Base-by-base conservation (phyloP, 495 filamentous ascomycete genomes). In the Stereocaulon alpinum region DNA sequence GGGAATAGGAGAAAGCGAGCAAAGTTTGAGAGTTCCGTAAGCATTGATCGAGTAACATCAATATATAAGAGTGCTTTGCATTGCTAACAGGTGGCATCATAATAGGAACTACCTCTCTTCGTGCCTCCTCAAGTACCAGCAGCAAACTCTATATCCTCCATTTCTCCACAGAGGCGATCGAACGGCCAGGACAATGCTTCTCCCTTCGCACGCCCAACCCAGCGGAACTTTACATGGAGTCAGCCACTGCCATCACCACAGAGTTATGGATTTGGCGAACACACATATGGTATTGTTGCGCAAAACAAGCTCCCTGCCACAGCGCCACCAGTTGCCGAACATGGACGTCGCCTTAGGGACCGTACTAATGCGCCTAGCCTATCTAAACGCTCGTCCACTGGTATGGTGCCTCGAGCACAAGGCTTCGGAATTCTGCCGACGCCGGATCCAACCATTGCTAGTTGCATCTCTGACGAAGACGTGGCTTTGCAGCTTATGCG, bases 11-110 rank as follows among this genome's bases (percentile, higher is more conserved):
- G 93, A 63, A 96, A 98, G 78, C 83, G 89, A 68, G 88, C 93
- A 62, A 96, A 96, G 75, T 98, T 98, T 70, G 90, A 95, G 64
- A 96, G 91, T 73, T 95, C 91, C 64, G 91, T 96, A 81, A 83
- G 90, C 79, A 32, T 60, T 60, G 7, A 49, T n/a, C 55, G 37
- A 17, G 40, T 60, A 24, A 68, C 60, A 63, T 17, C 47, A 61
- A 63, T 52, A 50, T 64, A 61, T 65, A 41, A 11, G 27, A 45
- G 9, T 24, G 47, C 45, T 57, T 37, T 45, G 6, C 32, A 44
- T 10, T 32, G 49, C 57, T 60, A 34, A 61, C 58, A 40, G 41
- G 6, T 45, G 37, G 43, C 58, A 61, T 63, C 59, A 66, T 59
- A 64, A 61, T 32, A 98, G 93, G 92, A 96, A 78, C 78, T 98